Evolutionary conservation across 2,329 filamentous ascomycete species (phyloP), one percentile per base, ranked within the genome.

Genomic region (Colletotrichum cuscutae): DNA sequence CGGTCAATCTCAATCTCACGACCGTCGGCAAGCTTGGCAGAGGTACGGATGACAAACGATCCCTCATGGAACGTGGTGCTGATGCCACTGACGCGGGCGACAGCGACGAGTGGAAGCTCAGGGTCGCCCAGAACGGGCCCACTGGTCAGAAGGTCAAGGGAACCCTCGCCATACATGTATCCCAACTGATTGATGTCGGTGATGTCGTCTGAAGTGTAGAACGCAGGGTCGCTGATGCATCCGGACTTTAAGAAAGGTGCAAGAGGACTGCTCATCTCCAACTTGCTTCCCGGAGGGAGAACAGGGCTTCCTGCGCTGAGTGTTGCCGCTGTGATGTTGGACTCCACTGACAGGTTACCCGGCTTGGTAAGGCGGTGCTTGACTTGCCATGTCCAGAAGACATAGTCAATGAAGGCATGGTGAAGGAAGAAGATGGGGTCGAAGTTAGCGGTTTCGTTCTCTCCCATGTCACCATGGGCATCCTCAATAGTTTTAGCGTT

Each of bases 401-500:
- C 26, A 32, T 59, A 32, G n/a, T 59, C 57, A n/a, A 59, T n/a
- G 19, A 30, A 59, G 22, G 57, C 32, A 37, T 59, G 57, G 32
- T 59, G 13, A 15, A 59, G 57, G 32, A 24, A 59, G 57, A 59
- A 59, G 11, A 65, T 65, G 30, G 52, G 52, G 15, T 65, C 52
- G 22, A 53, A 62, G 19, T 26, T 52, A 84, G 79, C 79, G n/a
- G 77, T 80, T 11, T 80, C 77, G 64, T 80, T 81, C 62, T 78
- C 78, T 9, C 78, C 79, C 77, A 80, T 80, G 74, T 80, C 78
- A 8, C 79, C 79, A 28, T 80, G 79, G 6, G 79, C 77, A 5
- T 73, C 78, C 15, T 49, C 64, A 46, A 76, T 75, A 54, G 42
- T 53, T 4, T 62, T 32, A 13, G 42, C 52, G n/a, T 54, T 53